Evolutionary conservation across 1,284 basidiomycete genomes (phyloP).

Genomic region (Limonomyces culmigenus): DNA sequence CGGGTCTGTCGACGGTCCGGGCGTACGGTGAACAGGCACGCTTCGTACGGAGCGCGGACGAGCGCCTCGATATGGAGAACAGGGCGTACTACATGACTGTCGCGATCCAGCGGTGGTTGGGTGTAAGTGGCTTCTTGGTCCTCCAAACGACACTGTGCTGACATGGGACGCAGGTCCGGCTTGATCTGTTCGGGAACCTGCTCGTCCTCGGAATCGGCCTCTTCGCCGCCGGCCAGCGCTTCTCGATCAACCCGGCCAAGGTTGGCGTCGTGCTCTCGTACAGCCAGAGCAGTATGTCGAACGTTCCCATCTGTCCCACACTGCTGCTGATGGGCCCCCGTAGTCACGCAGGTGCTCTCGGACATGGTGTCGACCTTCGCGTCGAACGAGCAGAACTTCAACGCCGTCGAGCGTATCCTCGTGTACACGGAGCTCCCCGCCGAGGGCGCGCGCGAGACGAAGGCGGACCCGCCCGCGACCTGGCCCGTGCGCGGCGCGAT

Average conservation of each 20-base stretch:
- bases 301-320: neutral
- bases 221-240: conserved; percentile 39
- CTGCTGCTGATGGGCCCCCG: conserved; percentile 3
- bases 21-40: conserved; percentile 34
- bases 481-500: conserved; percentile 58
- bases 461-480: conserved; percentile 32
- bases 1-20: conserved; percentile 45
- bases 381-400: conserved; percentile 53
- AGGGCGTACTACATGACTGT: neutral
- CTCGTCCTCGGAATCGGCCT: conserved; percentile 61
- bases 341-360: conserved; percentile 39
- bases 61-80: conserved; percentile 44
- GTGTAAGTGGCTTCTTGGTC: too few species aligned
- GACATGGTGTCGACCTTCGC: conserved; percentile 40
- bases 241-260: conserved; percentile 28
- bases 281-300: conserved; percentile 29
- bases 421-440: conserved; percentile 36
- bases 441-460: conserved; percentile 25
- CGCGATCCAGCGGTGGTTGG: conserved; percentile 43
- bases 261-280: conserved; percentile 36
- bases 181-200: conserved; percentile 56
- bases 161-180: too few species aligned
- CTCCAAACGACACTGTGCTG: too few species aligned
- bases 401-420: conserved; percentile 51
- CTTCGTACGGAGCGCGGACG: conserved; percentile 28